Conservation (phyloP, 345 rosid species). For the Garcia nutans region DNA sequence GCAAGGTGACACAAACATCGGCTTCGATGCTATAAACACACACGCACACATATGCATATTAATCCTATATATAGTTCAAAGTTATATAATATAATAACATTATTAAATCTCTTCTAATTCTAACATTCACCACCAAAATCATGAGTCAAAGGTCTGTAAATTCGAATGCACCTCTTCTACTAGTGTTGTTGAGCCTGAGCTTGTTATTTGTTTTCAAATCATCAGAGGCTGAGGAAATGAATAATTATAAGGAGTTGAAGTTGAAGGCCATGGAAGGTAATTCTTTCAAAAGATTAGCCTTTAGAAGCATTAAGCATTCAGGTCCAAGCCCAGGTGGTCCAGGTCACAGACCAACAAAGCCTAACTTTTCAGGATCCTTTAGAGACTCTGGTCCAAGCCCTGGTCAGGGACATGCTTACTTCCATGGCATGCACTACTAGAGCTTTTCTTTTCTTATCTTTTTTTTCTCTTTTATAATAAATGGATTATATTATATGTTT, state of each 20-base stretch:
- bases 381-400: slow-evolving; percentile 39
- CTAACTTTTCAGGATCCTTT: background rate
- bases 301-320: slow-evolving; percentile 22
- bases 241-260: background rate
- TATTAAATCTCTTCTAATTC: background rate
- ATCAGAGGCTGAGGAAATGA: slow-evolving; percentile 7
- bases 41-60: background rate
- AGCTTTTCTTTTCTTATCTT: too few species aligned
- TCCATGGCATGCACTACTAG: background rate
- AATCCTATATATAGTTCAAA: too few species aligned
- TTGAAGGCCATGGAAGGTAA: background rate
- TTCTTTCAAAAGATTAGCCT: background rate
- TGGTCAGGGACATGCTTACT: slow-evolving; percentile 28
- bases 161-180: background rate
- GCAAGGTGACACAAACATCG: background rate
- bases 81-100: too few species aligned
- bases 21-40: background rate
- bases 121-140: background rate
- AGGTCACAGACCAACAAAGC: slow-evolving; percentile 20
- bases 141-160: background rate
- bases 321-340: slow-evolving; percentile 39
- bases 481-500: too few species aligned
- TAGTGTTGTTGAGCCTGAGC: background rate
- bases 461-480: too few species aligned
- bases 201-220: background rate